Base-by-base conservation (phyloP, 179 eudicot genomes). In the Heliamphora pulchella region DNA sequence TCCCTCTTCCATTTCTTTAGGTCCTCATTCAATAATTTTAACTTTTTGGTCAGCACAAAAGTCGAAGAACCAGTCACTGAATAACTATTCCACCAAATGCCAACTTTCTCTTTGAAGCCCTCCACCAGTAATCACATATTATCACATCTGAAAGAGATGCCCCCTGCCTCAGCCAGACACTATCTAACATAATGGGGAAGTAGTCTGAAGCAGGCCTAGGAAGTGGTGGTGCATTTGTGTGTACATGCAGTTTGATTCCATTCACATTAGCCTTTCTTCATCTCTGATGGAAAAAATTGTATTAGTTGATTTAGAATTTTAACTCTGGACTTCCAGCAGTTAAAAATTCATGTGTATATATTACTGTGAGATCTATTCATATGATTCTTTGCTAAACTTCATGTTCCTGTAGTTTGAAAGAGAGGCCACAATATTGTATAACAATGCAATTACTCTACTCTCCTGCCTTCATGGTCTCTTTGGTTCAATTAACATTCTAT, bases 391-490 rank as follows among this genome's bases (percentile, higher is more conserved):
- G 10, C 20, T 11, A n/a, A 11, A 18, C 46, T 63, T 31, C 20
- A 61, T n/a, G 8, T 76, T 50, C 57, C 10, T 46, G 70, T 61
- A 61, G 43, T 44, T 62, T 76, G 15, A 18, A 17, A 43, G 54
- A 46, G 69, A 76, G 68, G 46, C 43, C 69, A 4, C 31, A 31
- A 31, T 31, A 44, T 22, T 43, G n/a, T 43, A 59, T 20, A 47
- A 47, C 69, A 43, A 59, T 7, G 3, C 44, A 53, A 14, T 67
- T 47, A 78, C 53, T 39, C 65, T 51, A n/a, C 50, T n/a, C 63
- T 78, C 41, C 5, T 78, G 63, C 74, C 46, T 53, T 41, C 22
- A 7, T 78, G 31, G n/a, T 68, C 75, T 53, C 15, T 10, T 78
- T 53, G 22, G 72, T 48, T 22, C 53, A 41, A n/a, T 8, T n/a